Conservation (phyloP, 2,329 filamentous ascomycete genomes). For the Neospermospora avenae region DNA sequence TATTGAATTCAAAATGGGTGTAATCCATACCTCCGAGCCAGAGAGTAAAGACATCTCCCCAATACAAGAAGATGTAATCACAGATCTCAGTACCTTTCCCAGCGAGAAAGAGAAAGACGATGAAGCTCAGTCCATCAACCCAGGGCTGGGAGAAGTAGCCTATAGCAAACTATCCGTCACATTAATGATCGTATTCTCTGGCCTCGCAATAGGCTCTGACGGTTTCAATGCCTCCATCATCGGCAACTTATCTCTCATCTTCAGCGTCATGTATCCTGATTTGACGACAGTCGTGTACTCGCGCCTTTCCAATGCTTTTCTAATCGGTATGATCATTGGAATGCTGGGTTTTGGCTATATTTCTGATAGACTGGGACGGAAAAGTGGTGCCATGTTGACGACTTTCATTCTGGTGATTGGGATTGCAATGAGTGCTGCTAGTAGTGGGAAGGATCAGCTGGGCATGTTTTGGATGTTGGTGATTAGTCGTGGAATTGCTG, state of each 20-base stretch:
- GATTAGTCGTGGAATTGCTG: conserved; percentile 43
- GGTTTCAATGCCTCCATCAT: conserved; percentile 45
- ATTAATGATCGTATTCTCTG: conserved; percentile 42
- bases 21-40: background rate
- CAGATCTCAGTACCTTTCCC: background rate
- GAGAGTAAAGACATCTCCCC: conserved; percentile 1
- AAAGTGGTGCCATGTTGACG: conserved; percentile 45
- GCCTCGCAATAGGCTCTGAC: conserved; percentile 45
- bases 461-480: conserved; percentile 46
- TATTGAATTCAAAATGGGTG: background rate
- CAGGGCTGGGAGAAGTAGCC: conserved; percentile 4
- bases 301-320: conserved; percentile 52
- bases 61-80: conserved; percentile 2
- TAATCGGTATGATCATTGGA: conserved; percentile 54
- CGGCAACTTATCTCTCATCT: conserved; percentile 43
- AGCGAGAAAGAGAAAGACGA: conserved; percentile 9
- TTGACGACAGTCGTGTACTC: conserved; percentile 45
- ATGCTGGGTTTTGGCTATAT: conserved; percentile 52
- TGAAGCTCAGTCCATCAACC: conserved; percentile 4
- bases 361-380: conserved; percentile 47
- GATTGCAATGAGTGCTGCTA: conserved; percentile 44
- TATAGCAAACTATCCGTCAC: conserved; percentile 43
- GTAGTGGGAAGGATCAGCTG: conserved; percentile 38
- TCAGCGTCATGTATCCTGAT: conserved; percentile 42
- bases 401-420: conserved; percentile 41